Percentiles rank a stretch among this genome's conserved stretches.
These are phyloP conservation scores for Glarea lozoyensis DNA, from an alignment of 495 filamentous ascomycete genomes.

Conservation along the genomic window DNA sequence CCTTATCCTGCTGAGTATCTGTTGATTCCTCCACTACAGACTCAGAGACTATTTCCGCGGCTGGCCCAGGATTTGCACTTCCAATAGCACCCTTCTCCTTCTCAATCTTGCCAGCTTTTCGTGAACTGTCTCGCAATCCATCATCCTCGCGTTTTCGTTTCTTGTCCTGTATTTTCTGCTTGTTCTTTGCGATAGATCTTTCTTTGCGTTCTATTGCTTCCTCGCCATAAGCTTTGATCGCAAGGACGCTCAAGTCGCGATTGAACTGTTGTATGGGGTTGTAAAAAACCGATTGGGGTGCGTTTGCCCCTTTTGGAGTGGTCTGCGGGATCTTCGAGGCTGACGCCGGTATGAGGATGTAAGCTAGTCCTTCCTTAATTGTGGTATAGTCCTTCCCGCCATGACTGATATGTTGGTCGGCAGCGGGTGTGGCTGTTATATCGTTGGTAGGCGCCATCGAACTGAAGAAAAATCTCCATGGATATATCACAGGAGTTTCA, in stretches of 20 bases:
- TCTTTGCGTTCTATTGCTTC: conserved; percentile 45
- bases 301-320: conserved; percentile 36
- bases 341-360: conserved; percentile 50
- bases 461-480: too few species aligned
- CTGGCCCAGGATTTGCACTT: too few species aligned
- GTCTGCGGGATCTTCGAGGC: conserved; percentile 38
- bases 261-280: conserved; percentile 99
- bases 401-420: conserved; percentile 24
- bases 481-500: too few species aligned
- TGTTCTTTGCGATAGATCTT: conserved; percentile 26
- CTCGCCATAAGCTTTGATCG: conserved; percentile 76
- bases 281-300: conserved; percentile 80
- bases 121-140: conserved; percentile 4
- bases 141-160: conserved; percentile 31
- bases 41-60: too few species aligned
- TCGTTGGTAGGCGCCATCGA: too few species aligned
- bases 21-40: too few species aligned
- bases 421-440: conserved; percentile 15
- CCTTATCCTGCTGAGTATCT: too few species aligned
- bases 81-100: neutral
- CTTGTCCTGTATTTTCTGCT: conserved; percentile 29
- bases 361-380: conserved; percentile 59
- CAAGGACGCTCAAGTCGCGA: conserved; percentile 84
- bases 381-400: conserved; percentile 49
- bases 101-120: conserved; percentile 18